A percentile compares a stretch with the other conserved stretches of the same genome.
Evolutionary conservation across 2,329 filamentous ascomycete genomes (phyloP).

Genomic region (Fusarium verticillioides): DNA sequence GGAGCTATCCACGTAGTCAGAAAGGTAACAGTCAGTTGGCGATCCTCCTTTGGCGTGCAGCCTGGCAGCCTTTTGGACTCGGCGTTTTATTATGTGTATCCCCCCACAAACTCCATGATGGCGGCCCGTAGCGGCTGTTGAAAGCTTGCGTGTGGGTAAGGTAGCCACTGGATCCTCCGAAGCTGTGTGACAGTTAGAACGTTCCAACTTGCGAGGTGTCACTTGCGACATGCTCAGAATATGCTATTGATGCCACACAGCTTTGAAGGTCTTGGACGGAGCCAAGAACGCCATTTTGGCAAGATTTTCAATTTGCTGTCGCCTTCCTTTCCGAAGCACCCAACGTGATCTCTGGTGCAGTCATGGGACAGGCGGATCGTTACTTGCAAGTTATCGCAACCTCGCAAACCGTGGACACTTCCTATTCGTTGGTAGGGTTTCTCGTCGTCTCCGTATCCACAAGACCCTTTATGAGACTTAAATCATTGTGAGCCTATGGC

Average conservation of each 20-base stretch:
- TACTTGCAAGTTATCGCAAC: background rate
- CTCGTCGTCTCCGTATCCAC: slow-evolving; percentile 1
- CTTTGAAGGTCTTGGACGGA: slow-evolving; percentile 2
- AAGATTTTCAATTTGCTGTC: background rate
- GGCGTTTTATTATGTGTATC: slow-evolving; percentile 11
- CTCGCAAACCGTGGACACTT: background rate
- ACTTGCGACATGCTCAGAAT: slow-evolving; percentile 31
- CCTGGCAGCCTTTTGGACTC: slow-evolving; percentile 26
- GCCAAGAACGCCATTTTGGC: background rate
- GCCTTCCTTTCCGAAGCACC: background rate
- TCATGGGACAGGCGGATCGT: background rate
- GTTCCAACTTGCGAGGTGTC: slow-evolving; percentile 23
- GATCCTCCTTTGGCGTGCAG: slow-evolving; percentile 31
- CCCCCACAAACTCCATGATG: slow-evolving; percentile 39
- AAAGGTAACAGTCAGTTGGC: slow-evolving; percentile 21
- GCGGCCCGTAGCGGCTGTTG: slow-evolving; percentile 43
- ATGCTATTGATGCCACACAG: slow-evolving; percentile 35
- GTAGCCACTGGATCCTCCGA: slow-evolving; percentile 17
- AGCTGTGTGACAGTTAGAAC: slow-evolving; percentile 21
- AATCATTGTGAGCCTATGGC: slow-evolving; percentile 21
- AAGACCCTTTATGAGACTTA: background rate
- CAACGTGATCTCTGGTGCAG: background rate
- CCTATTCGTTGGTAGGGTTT: background rate
- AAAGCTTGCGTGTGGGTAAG: slow-evolving; percentile 36
- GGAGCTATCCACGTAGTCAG: slow-evolving; percentile 14